Base-by-base conservation (phyloP, 192 early-diverging fungal genomes). In the Linnemannia zychae region DNA sequence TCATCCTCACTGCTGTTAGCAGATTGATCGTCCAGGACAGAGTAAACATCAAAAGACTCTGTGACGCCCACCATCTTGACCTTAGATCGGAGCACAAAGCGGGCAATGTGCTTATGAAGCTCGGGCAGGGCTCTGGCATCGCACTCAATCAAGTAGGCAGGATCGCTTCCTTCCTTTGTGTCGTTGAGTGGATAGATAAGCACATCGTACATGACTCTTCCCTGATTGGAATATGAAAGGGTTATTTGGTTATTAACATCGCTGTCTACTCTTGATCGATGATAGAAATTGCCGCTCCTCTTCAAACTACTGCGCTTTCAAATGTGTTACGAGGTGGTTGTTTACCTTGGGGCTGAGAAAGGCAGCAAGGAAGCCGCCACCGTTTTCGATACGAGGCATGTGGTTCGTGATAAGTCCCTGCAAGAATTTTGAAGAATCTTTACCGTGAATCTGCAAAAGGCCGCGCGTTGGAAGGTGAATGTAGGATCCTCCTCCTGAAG, bases 331-430 rank as follows among this genome's bases (percentile, higher is more conserved):
- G 16, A 31, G 24, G 37, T 31, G 57, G 9, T 18, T 36, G 18
- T 68, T 74, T 87, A 91, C 95, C 86, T 96, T 93, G 57, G 98
- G 93, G 18, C 92, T 91, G 65, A 98, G 92, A 82, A 98, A 98
- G 24, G 88, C 94, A 60, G 96, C 88, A 73, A 94, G 93, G 77
- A 97, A 92, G 11, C 96, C 97, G 1, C 96, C 94, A 57, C 95
- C 94, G 18, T 88, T 82, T 38, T 92, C 93, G 33, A 98, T 88
- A 40, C 53, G 72, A 28, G 89, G 81, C 92, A 98, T 97, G 78
- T 98, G 90, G 89, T 98, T 98, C 44, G 97, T 98, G 72, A 93
- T 94, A 75, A 98, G 89, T 13, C 97, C 97, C 74, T 99, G 97
- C 67, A 99, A 88, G 77, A 97, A 99, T 87, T 95, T 94, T 70